A percentile compares a stretch with the other conserved stretches of the same genome.
Evolutionary conservation across 2,329 filamentous ascomycete genomes (phyloP).

Genomic region (Hymenoscyphus fraxineus): DNA sequence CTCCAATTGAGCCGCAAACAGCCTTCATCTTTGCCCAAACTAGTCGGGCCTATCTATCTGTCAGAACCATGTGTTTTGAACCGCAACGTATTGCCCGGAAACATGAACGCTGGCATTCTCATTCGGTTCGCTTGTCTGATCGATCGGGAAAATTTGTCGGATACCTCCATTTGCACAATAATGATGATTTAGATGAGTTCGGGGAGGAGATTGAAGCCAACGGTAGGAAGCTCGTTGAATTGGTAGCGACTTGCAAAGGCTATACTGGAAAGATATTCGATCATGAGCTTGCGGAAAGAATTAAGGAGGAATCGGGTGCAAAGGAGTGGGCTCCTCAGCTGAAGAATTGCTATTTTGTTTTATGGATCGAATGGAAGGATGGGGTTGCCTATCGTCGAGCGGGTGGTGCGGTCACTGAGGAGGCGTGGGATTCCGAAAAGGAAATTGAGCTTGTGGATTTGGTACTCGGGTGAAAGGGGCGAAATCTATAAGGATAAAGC

Average conservation of each 20-base stretch:
- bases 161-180: not conserved
- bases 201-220: not conserved
- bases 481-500: not conserved
- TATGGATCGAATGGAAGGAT: slow-evolving; percentile 8
- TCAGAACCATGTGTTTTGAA: not conserved
- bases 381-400: slow-evolving; percentile 1
- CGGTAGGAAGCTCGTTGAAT: not conserved
- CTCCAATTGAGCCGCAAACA: not conserved
- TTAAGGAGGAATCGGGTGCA: not conserved
- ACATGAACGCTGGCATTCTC: too few species aligned
- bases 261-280: slow-evolving; percentile 3
- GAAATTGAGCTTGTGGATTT: slow-evolving; percentile 2
- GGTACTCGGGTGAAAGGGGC: not conserved
- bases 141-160: not conserved
- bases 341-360: slow-evolving; percentile 3
- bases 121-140: not conserved
- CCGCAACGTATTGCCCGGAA: not conserved
- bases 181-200: not conserved
- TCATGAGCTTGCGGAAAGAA: not conserved
- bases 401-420: not conserved
- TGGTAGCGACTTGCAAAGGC: not conserved
- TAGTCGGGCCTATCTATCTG: not conserved
- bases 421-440: slow-evolving; percentile 1
- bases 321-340: not conserved
- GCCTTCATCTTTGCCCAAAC: not conserved